These are phyloP conservation scores for Fistulifera pelliculosa DNA, from an alignment of 108 stramenopile species.

Conservation along the genomic window DNA sequence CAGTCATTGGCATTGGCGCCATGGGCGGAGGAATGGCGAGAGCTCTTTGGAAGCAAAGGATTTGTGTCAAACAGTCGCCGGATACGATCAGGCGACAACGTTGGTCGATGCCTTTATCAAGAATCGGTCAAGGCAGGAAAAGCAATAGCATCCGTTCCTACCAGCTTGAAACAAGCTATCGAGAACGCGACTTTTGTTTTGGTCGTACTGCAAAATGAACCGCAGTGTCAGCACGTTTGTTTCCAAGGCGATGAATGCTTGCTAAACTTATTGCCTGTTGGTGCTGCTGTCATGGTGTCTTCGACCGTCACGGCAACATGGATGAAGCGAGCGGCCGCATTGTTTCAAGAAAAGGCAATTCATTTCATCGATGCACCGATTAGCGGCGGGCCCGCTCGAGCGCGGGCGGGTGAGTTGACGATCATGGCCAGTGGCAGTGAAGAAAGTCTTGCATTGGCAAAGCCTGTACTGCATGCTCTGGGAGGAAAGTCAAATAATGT, in stretches of 20 bases:
- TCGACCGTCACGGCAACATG: constrained; percentile 64
- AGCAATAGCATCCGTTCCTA: constrained; percentile 9
- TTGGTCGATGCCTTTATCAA: constrained; percentile 28
- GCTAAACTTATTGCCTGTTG: constrained; percentile 17
- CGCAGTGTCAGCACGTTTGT: constrained; percentile 51
- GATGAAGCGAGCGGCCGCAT: constrained; percentile 25
- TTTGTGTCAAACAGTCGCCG: constrained; percentile 22
- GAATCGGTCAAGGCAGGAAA: constrained; percentile 30
- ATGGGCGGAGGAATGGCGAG: constrained; percentile 82
- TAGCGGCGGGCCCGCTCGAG: constrained; percentile 61
- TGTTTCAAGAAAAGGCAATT: constrained; percentile 26
- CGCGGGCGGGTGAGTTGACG: constrained; percentile 49
- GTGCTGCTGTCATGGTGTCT: constrained; percentile 42
- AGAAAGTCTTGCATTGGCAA: constrained; percentile 10
- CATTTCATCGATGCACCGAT: constrained; percentile 61
- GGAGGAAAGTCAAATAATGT: too few relatives aligned
- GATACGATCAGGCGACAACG: constrained; percentile 32
- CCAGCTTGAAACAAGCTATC: constrained; percentile 15
- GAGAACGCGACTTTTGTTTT: constrained; percentile 38
- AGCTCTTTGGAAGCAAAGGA: constrained; percentile 35
- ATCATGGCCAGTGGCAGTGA: constrained; percentile 53
- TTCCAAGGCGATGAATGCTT: constrained; percentile 31
- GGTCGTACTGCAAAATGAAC: constrained; percentile 59
- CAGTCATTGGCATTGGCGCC: constrained; percentile 24
- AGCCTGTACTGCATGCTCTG: constrained; percentile 44